Base-by-base conservation (phyloP, 768 basidiomycete species). In the Trametopsis cervina region DNA sequence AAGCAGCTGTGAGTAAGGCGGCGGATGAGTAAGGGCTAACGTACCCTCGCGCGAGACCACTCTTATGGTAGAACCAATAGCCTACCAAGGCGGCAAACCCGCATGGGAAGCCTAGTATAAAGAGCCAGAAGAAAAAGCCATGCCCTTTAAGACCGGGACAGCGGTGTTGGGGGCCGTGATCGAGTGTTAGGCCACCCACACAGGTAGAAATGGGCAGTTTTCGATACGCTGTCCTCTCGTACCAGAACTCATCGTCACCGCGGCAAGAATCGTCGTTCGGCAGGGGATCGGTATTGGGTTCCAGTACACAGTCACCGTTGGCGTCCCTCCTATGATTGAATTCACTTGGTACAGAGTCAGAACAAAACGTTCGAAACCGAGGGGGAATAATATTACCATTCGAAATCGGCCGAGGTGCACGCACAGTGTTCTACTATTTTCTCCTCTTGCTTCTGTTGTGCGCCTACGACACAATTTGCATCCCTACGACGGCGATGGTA, bases 191-290 rank as follows among this genome's bases (percentile, higher is more conserved):
- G 3, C 94, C 95, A 4, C 81, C 93, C 45, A 82, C 78, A 62
- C 96, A 99, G 18, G 73, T 78, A 27, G 94, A 95, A 63, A 86
- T 87, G 0, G 87, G 87, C 41, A 97, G 89, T 66, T 89, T 84
- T 43, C 93, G 87, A 61, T 95, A 95, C 4, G 83, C 69, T 0
- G 95, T 98, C 22, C 92, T 82, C 44, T 91, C 92, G 62, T 93
- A 97, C 96, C 96, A 99, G 63, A 74, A 89, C 2, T 85, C 80
- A 39, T 81, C 81, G 17, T 71, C 76, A 45, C 66, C 65, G 18
- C 66, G 69, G 58, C 89, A 92, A 4, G 76, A 72, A 23, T 76
- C 75, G 33, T 93, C 89, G 22, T 70, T 54, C 0, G 76, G 63
- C 10, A 86, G 73, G 0, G 92, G 75, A 3, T 66, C 63, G 0